Base-by-base conservation (phyloP, 768 basidiomycete genomes). In the Cystofilobasidium macerans region DNA sequence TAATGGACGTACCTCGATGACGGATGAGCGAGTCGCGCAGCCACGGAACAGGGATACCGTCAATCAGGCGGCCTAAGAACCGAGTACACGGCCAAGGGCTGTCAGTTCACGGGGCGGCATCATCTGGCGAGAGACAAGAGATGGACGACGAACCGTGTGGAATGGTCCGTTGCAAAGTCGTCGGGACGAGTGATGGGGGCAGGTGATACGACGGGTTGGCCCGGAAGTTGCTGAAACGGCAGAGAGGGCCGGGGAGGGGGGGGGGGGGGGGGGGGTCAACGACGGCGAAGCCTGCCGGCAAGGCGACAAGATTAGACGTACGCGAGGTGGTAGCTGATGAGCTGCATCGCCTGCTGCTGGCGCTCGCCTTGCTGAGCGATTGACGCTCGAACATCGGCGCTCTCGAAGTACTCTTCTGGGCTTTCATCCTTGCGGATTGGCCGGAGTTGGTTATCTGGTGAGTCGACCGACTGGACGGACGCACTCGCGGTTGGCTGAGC, bases 221-320 rank as follows among this genome's bases (percentile, higher is more conserved):
- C 64, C 64, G 64, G 45, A 43, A 65, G 43, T 65, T 65, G 20
- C 54, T 65, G 28, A 65, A 35, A n/a, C n/a, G n/a, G n/a, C n/a
- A n/a, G n/a, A n/a, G n/a, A n/a, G 51, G 54, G 11, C 47, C 62
- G 26, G 57, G 54, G 36, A 64, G 35, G 36, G 54, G 51, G 28
- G 57, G 38, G 11, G 22, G 42, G 22, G 42, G 42, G 42, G 11
- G 48, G 38, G 20, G 42, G 30, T 28, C 33, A n/a, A n/a, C n/a
- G n/a, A n/a, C n/a, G n/a, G n/a, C n/a, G n/a, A n/a, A n/a, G n/a
- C n/a, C n/a, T n/a, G n/a, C n/a, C n/a, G n/a, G n/a, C n/a, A n/a
- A n/a, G n/a, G n/a, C n/a, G n/a, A n/a, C n/a, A n/a, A n/a, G n/a
- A n/a, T n/a, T n/a, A n/a, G n/a, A n/a, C n/a, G n/a, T n/a, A n/a